These are phyloP conservation scores for Ochromonas danica DNA, from an alignment of 108 stramenopile species.

Conservation along the genomic window DNA sequence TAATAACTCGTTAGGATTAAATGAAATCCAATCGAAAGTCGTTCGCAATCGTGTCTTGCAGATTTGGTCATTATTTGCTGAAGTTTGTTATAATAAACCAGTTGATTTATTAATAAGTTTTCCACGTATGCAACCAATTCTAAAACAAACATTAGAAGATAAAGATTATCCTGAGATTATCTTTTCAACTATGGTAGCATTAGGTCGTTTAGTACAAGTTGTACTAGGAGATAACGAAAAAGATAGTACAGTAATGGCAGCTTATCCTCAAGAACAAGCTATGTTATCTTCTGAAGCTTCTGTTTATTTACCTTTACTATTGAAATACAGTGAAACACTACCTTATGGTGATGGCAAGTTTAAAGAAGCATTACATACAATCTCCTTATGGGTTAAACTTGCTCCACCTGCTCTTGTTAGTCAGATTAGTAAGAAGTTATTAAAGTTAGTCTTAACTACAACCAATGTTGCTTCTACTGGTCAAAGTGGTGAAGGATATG, in stretches of 20 bases:
- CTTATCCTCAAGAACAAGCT: neutral
- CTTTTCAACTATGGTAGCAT: neutral
- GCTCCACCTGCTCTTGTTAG: neutral
- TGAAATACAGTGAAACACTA: neutral
- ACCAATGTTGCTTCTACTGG: neutral
- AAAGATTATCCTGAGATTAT: slow-evolving; percentile 2
- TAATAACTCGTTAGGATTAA: no score
- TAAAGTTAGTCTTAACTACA: neutral
- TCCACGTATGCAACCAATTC: neutral
- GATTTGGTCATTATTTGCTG: slow-evolving; percentile 28
- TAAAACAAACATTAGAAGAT: neutral
- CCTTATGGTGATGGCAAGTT: neutral
- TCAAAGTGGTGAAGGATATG: neutral
- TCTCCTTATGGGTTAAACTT: neutral
- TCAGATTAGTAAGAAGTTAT: neutral
- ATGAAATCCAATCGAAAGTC: neutral
- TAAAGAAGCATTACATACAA: neutral
- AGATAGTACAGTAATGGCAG: neutral
- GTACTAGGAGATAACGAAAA: neutral
- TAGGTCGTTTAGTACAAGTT: neutral
- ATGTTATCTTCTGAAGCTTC: neutral
- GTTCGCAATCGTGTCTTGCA: neutral
- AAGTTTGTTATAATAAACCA: neutral
- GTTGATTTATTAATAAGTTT: neutral
- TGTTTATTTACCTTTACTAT: neutral